Percentiles rank a stretch among this genome's conserved stretches.
Evolutionary conservation across 495 filamentous ascomycete species (phyloP).

Genomic region (Talaromyces trachyspermus): DNA sequence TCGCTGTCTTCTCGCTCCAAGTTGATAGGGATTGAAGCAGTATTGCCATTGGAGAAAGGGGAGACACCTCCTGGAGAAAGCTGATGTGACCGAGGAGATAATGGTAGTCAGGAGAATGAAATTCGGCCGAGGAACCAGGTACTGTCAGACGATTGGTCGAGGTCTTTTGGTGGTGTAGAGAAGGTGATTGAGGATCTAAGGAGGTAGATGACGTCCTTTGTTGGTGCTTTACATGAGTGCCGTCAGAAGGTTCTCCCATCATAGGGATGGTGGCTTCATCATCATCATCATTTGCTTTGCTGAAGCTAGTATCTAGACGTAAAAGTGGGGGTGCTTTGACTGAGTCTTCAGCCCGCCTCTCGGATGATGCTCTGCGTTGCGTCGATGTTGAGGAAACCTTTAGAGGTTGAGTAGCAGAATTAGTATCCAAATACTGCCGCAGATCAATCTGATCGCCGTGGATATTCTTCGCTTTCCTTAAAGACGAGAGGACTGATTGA

Average conservation of each 20-base stretch:
- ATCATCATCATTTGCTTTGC: neutral
- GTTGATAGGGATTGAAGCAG: neutral
- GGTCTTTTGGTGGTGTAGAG: neutral
- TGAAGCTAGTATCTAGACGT: constrained; percentile 29
- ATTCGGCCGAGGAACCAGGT: constrained; percentile 26
- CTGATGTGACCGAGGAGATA: constrained; percentile 27
- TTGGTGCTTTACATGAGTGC: neutral
- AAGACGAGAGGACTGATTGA: constrained; percentile 72
- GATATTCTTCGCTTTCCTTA: constrained; percentile 71
- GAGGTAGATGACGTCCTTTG: neutral
- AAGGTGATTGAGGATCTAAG: constrained; percentile 15
- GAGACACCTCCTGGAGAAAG: constrained; percentile 7
- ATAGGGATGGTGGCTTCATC: neutral
- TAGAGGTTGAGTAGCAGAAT: constrained; percentile 20
- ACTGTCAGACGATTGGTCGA: constrained; percentile 20
- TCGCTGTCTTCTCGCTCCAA: neutral
- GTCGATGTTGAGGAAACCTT: neutral
- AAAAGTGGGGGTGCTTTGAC: constrained; percentile 51
- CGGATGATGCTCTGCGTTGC: constrained; percentile 4
- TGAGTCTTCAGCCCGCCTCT: constrained; percentile 20
- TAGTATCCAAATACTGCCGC: constrained; percentile 66
- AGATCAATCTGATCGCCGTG: constrained; percentile 55
- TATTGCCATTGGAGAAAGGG: neutral
- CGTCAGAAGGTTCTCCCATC: neutral
- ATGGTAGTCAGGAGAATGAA: constrained; percentile 31